A percentile compares a stretch with the other conserved stretches of the same genome.
Conservation (phyloP, 805 yeast genomes). For the Yamadazyma endophytica region DNA sequence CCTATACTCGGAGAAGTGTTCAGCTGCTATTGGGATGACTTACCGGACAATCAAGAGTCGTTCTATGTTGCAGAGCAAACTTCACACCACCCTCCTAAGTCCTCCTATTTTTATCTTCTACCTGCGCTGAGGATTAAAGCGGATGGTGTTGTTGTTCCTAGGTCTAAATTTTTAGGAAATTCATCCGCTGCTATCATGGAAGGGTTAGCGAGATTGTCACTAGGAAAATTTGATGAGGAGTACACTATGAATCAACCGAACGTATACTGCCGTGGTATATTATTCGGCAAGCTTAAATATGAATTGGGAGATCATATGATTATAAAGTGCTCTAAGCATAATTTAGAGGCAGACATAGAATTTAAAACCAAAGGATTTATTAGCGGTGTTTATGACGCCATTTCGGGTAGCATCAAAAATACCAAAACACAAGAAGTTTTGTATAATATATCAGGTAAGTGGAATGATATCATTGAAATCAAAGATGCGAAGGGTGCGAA, state of each 20-base stretch:
- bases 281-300: conserved; percentile 83
- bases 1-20: conserved; percentile 93
- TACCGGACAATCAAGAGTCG: conserved; percentile 62
- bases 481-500: conserved; percentile 45
- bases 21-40: conserved; percentile 88
- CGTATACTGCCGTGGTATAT: conserved; percentile 88
- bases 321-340: conserved; percentile 58
- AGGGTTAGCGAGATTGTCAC: conserved; percentile 70
- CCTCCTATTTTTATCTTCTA: conserved; percentile 82
- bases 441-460: conserved; percentile 78
- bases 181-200: conserved; percentile 98
- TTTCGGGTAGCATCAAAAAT: conserved; percentile 64
- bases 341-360: conserved; percentile 74
- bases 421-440: conserved; percentile 44
- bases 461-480: conserved; percentile 84
- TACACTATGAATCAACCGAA: conserved; percentile 93
- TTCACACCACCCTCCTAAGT: conserved; percentile 97
- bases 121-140: conserved; percentile 79
- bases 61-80: conserved; percentile 92
- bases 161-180: conserved; percentile 86
- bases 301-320: conserved; percentile 91
- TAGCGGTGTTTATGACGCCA: conserved; percentile 86
- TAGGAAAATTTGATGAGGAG: conserved; percentile 62
- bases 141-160: conserved; percentile 87
- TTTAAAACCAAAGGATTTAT: conserved; percentile 94